A percentile compares a stretch with the other conserved stretches of the same genome.
Conservation (phyloP, 192 early-diverging fungal species). For the Diversispora eburnea region DNA sequence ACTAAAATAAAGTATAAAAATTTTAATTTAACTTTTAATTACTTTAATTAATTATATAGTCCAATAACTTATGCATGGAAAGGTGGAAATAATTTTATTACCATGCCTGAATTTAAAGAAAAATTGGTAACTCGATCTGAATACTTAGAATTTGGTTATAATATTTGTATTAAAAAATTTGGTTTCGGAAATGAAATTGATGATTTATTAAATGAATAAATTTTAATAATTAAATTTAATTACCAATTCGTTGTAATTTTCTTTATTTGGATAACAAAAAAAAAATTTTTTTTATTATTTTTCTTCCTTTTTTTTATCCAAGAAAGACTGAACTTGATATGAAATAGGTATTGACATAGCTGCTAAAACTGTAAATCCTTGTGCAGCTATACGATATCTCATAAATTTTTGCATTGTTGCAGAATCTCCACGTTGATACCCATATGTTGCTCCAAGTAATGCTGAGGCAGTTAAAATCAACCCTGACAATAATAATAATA, state of each 20-base stretch:
- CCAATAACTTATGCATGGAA: conserved; percentile 57
- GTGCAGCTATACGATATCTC: conserved; percentile 5
- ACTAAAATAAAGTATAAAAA: conserved; percentile 1
- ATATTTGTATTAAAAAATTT: conserved; percentile 52
- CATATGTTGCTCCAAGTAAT: not conserved
- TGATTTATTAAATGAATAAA: not conserved
- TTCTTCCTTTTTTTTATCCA: too few relatives aligned
- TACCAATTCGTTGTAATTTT: too few relatives aligned
- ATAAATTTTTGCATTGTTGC: conserved; percentile 7
- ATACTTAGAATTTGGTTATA: conserved; percentile 60
- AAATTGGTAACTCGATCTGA: conserved; percentile 57
- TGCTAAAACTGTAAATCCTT: conserved; percentile 22
- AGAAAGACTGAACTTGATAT: not conserved
- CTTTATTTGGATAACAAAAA: too few relatives aligned
- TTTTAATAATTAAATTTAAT: too few relatives aligned
- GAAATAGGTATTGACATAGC: not conserved
- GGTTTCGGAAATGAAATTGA: conserved; percentile 28
- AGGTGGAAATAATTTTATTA: conserved; percentile 48
- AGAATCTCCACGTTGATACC: conserved; percentile 1
- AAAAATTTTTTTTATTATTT: too few relatives aligned
- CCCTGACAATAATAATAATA: not conserved
- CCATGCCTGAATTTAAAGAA: conserved; percentile 39
- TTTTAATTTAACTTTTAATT: conserved; percentile 7
- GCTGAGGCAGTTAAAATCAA: conserved; percentile 7
- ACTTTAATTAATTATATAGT: conserved; percentile 32